A percentile compares a stretch with the other conserved stretches of the same genome.
Evolutionary conservation across 164 flowering plant genomes (phyloP).

Genomic region (Macadamia integrifolia): DNA sequence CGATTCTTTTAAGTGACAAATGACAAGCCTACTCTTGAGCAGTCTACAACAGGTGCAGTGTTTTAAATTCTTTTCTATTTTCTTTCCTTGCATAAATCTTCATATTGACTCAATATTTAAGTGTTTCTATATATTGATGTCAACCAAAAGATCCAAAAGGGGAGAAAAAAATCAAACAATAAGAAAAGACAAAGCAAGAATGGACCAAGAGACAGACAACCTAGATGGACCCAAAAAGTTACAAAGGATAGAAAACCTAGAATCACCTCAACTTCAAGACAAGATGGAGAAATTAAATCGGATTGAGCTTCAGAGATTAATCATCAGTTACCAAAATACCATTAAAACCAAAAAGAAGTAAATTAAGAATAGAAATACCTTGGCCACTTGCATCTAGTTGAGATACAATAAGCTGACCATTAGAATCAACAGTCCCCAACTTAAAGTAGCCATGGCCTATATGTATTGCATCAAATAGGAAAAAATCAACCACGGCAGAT

Average conservation of each 20-base stretch:
- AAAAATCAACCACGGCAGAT: neutral
- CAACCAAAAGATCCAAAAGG: no score
- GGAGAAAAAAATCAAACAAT: no score
- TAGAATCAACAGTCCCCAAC: conserved; percentile 81
- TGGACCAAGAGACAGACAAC: neutral
- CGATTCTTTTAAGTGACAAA: no score
- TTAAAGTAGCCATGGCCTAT: conserved; percentile 41
- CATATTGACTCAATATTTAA: neutral
- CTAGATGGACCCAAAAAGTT: neutral
- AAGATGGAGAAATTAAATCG: neutral
- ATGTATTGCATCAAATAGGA: conserved; percentile 9
- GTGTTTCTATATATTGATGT: no score
- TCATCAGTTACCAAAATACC: neutral
- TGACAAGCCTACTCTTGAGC: no score
- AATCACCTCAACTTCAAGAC: neutral
- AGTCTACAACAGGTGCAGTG: no score
- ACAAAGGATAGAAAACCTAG: neutral
- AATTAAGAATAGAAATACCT: conserved; percentile 29
- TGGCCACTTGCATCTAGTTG: conserved; percentile 41
- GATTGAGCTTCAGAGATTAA: no score
- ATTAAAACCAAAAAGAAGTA: neutral
- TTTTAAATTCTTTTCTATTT: no score
- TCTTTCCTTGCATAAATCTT: no score
- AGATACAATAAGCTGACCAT: conserved; percentile 81
- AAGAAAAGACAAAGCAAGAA: no score